Evolutionary conservation across 2,329 filamentous ascomycete species (phyloP).

Genomic region (Nannizziopsis arthrosporioides): DNA sequence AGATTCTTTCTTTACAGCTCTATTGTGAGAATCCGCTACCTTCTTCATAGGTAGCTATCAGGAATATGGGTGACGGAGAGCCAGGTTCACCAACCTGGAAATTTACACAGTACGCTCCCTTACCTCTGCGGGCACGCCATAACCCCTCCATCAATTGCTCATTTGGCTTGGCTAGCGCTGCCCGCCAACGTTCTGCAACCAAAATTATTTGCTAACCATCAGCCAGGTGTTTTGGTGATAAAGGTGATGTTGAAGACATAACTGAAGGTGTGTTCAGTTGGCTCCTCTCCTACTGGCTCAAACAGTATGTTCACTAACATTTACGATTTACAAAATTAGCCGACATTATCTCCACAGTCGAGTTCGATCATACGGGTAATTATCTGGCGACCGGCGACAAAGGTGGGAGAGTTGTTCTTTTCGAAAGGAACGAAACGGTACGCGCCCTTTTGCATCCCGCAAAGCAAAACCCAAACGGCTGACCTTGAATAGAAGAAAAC

Average conservation of each 20-base stretch:
- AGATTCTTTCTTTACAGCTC: slow-evolving; percentile 3
- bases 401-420: slow-evolving; percentile 41
- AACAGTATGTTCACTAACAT: no score
- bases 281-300: background rate
- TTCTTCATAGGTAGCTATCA: slow-evolving; percentile 22
- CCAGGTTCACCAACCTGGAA: slow-evolving; percentile 95
- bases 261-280: slow-evolving; percentile 60
- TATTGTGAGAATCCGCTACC: slow-evolving; percentile 18
- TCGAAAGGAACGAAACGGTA: slow-evolving; percentile 81
- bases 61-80: slow-evolving; percentile 93
- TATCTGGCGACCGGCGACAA: slow-evolving; percentile 44
- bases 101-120: slow-evolving; percentile 81
- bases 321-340: slow-evolving; percentile 20
- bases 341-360: slow-evolving; percentile 43
- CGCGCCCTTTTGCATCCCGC: slow-evolving; percentile 24
- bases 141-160: background rate
- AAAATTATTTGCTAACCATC: slow-evolving; percentile 5
- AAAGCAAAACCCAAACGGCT: background rate
- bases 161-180: background rate
- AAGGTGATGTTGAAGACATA: slow-evolving; percentile 97
- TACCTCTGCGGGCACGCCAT: slow-evolving; percentile 1
- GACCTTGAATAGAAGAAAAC: slow-evolving; percentile 75
- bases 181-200: slow-evolving; percentile 9
- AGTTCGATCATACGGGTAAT: slow-evolving; percentile 43
- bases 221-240: slow-evolving; percentile 91